phyloP scores from a whole-genome alignment of 2,329 filamentous ascomycete genomes.

The Phaeoacremonium minimum region DNA sequence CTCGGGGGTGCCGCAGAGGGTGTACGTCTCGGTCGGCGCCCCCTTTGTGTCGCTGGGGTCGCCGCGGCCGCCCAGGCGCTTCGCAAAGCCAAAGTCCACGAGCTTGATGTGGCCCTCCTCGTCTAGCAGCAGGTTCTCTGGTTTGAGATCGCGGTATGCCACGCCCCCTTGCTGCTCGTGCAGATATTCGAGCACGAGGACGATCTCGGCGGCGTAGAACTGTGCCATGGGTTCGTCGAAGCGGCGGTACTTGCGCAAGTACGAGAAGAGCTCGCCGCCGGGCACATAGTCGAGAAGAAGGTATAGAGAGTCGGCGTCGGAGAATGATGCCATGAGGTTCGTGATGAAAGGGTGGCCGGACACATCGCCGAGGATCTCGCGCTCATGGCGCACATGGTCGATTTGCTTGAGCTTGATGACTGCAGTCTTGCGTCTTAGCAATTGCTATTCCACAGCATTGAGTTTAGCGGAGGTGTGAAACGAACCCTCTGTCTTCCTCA shows the following conservation, averaged over 20 bases:
- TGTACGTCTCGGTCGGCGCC: constrained; percentile 66
- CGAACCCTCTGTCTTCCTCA: constrained; percentile 59
- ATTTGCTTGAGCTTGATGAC: constrained; percentile 82
- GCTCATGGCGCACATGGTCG: constrained; percentile 81
- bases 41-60: constrained; percentile 42
- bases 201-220: constrained; percentile 82
- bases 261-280: constrained; percentile 81
- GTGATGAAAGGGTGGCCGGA: constrained; percentile 83
- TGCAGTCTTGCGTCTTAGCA: too few relatives aligned
- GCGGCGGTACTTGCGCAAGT: constrained; percentile 70
- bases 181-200: constrained; percentile 74
- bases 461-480: too few relatives aligned
- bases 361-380: constrained; percentile 71
- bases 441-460: too few relatives aligned
- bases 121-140: constrained; percentile 77
- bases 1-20: constrained; percentile 77
- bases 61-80: constrained; percentile 60
- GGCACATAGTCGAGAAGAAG: constrained; percentile 82
- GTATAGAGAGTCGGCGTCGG: constrained; percentile 74
- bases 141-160: constrained; percentile 78
- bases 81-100: constrained; percentile 83
- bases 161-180: constrained; percentile 75
- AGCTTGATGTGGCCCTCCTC: constrained; percentile 75
- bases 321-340: constrained; percentile 72
- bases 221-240: constrained; percentile 76